phyloP scores from a whole-genome alignment of 129 eudicot species.

The Apium graveolens region DNA sequence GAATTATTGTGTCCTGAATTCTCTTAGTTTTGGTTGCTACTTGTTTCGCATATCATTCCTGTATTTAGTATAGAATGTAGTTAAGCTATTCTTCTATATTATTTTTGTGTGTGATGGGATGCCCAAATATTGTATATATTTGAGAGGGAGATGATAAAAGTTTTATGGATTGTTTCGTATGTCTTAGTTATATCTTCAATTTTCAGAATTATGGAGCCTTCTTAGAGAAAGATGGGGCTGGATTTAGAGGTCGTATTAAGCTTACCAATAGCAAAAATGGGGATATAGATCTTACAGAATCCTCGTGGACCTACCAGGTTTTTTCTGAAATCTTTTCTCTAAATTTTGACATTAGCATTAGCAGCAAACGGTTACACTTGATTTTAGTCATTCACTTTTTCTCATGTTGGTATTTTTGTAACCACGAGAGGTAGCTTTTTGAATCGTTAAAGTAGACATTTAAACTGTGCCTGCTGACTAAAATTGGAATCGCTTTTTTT shows the following conservation, averaged over 20 bases:
- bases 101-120: background rate
- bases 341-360: background rate
- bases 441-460: background rate
- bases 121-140: too few relatives aligned
- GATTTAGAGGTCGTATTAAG: constrained; percentile 70
- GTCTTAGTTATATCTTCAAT: constrained; percentile 7
- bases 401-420: background rate
- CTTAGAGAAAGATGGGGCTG: constrained; percentile 94
- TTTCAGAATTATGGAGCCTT: constrained; percentile 90
- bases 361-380: background rate
- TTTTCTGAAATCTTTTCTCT: background rate
- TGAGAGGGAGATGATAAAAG: background rate
- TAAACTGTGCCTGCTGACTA: background rate
- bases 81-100: background rate
- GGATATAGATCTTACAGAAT: constrained; percentile 52
- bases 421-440: background rate
- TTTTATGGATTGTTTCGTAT: background rate
- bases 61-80: background rate
- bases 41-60: background rate
- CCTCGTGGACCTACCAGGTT: constrained; percentile 93
- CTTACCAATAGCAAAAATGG: constrained; percentile 66
- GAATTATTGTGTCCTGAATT: background rate
- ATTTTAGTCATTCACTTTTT: background rate
- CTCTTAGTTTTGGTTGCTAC: background rate
- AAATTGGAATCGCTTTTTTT: background rate